Conservation (phyloP, 345 rosid genomes). For the Populus tremula region DNA sequence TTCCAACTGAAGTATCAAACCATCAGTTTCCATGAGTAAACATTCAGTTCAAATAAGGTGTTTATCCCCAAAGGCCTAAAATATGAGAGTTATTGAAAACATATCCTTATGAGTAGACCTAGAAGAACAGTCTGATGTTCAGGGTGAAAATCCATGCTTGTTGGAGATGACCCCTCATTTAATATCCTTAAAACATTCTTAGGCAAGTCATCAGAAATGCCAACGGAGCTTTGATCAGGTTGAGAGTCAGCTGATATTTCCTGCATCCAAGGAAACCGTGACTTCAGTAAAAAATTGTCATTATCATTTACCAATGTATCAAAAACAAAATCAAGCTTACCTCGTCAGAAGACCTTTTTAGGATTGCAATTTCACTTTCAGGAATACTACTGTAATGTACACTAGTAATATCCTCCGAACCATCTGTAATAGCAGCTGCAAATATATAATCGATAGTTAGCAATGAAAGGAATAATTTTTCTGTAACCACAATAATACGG, state of each 20-base stretch:
- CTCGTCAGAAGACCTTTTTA: constrained; percentile 19
- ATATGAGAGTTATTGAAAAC: neutral
- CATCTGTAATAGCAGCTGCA: constrained; percentile 8
- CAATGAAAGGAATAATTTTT: neutral
- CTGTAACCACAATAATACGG: neutral
- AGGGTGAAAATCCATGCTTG: constrained; percentile 85
- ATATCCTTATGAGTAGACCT: constrained; percentile 37
- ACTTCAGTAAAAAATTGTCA: neutral
- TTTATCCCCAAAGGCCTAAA: constrained; percentile 6
- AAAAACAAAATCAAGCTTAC: constrained; percentile 21
- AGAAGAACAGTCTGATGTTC: constrained; percentile 55
- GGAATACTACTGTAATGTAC: neutral
- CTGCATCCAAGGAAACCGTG: constrained; percentile 16
- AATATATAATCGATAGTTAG: neutral
- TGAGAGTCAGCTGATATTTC: constrained; percentile 19
- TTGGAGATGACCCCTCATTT: constrained; percentile 51
- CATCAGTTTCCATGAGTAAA: constrained; percentile 10
- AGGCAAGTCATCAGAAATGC: constrained; percentile 44
- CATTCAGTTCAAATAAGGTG: neutral
- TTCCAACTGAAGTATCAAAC: constrained; percentile 54
- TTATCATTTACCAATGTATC: neutral
- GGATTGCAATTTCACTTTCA: neutral
- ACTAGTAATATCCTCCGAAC: neutral
- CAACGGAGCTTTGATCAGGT: constrained; percentile 8
- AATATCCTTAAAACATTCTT: constrained; percentile 46